Conservation (phyloP, 1,284 basidiomycete species). For the Leccinum pachyderme region DNA sequence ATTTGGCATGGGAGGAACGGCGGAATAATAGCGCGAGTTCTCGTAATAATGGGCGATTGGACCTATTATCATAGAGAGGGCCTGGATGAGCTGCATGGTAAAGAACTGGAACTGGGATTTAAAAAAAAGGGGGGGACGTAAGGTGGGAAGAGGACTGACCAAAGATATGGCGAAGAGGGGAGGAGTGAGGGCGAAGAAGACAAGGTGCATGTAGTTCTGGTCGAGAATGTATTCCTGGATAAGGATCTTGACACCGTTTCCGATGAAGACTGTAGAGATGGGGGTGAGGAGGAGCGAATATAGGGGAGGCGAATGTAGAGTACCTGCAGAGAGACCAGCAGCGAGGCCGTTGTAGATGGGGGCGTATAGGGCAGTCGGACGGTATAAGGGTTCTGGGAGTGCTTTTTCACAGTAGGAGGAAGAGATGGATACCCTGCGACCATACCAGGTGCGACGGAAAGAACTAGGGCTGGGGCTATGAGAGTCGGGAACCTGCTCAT, state of each 20-base stretch:
- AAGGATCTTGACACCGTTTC: slow-evolving; percentile 54
- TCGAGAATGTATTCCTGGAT: slow-evolving; percentile 71
- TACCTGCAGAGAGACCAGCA: slow-evolving; percentile 61
- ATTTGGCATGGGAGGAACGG: slow-evolving; percentile 56
- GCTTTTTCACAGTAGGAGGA: slow-evolving; percentile 49
- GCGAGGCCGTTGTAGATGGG: slow-evolving; percentile 77
- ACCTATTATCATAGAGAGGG: slow-evolving; percentile 60
- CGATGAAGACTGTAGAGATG: slow-evolving; percentile 53
- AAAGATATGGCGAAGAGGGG: slow-evolving; percentile 72
- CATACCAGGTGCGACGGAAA: slow-evolving; percentile 35
- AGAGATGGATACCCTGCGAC: slow-evolving; percentile 28
- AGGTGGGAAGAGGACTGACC: slow-evolving; percentile 40
- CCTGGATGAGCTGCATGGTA: slow-evolving; percentile 58
- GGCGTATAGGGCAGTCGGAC: slow-evolving; percentile 69
- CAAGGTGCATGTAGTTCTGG: slow-evolving; percentile 58
- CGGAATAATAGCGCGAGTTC: slow-evolving; percentile 73
- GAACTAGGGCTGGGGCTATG: slow-evolving; percentile 14
- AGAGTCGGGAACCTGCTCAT: slow-evolving; percentile 20
- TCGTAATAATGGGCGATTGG: slow-evolving; percentile 75
- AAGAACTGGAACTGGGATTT: slow-evolving; percentile 67
- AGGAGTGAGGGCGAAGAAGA: slow-evolving; percentile 60
- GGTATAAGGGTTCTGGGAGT: slow-evolving; percentile 30
- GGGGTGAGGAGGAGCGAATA: neutral
- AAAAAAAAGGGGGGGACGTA: neutral
- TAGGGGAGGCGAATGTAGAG: slow-evolving; percentile 28